Percentiles rank a stretch among this genome's conserved stretches.
phyloP scores from a whole-genome alignment of 2,329 filamentous ascomycete genomes.

The Trichoderma cornu-damae region DNA sequence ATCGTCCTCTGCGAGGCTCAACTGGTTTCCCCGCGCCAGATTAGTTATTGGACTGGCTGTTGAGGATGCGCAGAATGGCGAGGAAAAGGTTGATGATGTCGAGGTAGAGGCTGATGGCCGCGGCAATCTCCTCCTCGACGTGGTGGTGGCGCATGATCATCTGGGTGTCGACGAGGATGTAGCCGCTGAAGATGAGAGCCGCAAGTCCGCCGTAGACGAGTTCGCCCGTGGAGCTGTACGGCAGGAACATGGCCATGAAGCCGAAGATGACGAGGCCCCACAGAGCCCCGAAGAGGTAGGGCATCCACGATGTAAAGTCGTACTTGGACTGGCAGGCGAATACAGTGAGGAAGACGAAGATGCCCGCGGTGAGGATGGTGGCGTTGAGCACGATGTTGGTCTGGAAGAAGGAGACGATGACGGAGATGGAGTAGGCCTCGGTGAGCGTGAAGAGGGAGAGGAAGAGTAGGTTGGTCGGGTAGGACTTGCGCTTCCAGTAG shows the following conservation, averaged over 20 bases:
- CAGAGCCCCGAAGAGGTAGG: slow-evolving; percentile 83
- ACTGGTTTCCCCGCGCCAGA: neutral
- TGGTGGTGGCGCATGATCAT: slow-evolving; percentile 93
- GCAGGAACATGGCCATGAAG: slow-evolving; percentile 88
- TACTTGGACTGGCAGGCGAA: slow-evolving; percentile 98
- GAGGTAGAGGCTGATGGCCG: slow-evolving; percentile 88
- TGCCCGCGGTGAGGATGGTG: slow-evolving; percentile 77
- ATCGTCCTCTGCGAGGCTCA: neutral
- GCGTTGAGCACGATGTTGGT: slow-evolving; percentile 82
- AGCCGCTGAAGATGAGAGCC: slow-evolving; percentile 86
- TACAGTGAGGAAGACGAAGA: slow-evolving; percentile 72
- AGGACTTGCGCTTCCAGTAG: slow-evolving; percentile 93
- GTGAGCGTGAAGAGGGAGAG: slow-evolving; percentile 82
- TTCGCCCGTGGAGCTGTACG: slow-evolving; percentile 73
- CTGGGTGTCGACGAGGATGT: slow-evolving; percentile 96
- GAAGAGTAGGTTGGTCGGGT: slow-evolving; percentile 92
- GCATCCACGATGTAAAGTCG: slow-evolving; percentile 96
- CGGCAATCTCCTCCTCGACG: slow-evolving; percentile 96
- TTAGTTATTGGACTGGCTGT: slow-evolving; percentile 92
- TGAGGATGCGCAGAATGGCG: slow-evolving; percentile 89
- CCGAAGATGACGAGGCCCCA: slow-evolving; percentile 91
- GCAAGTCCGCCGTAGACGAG: slow-evolving; percentile 77
- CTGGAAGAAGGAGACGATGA: slow-evolving; percentile 88
- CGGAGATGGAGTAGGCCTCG: slow-evolving; percentile 89
- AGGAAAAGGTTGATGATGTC: slow-evolving; percentile 98